Evolutionary conservation across 306 rosid species (phyloP), one percentile per base, ranked within the genome.

Genomic region (Morella rubra): DNA sequence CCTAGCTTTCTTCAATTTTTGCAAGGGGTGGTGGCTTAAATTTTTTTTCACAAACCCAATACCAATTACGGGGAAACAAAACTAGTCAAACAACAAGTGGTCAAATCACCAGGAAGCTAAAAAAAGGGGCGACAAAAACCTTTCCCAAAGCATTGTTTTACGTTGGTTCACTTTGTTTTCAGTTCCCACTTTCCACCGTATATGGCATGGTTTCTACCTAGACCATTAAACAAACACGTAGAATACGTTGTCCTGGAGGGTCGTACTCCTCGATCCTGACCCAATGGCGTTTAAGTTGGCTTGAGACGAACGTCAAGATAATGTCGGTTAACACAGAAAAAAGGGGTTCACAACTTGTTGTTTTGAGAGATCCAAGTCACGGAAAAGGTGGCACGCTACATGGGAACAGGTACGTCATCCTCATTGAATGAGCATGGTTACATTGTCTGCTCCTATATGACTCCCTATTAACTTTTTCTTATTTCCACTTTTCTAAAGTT

Each of bases 151-250:
- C 73, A 58, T 77, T 45, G 68, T 56, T 44, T 47, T 53, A 37
- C 2, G 4, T 70, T 7, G 67, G 59, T 18, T 64, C 8, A 40
- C 84, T 80, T 75, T 44, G 84, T 76, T 81, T 82, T 86, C 81
- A 81, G 87, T 77, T 75, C 85, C 84, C 79, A 58, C 7, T 76
- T 83, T 40, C 86, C 93, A 80, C 87, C 85, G 78, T 73, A 82
- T 51, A 80, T 70, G 93, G 80, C 85, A 77, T 81, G 79, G 75
- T 85, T 85, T 85, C 88, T 58, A 79, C 81, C 85, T 14, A 79
- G 62, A 82, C 67, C 68, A 61, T 55, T 68, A 77, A 76, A 72
- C 54, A 81, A 67, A 79, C 80, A 60, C 42, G 47, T 52, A 42
- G 54, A 54, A 76, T 51, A 73, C 66, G 62, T 76, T 42, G 60